Evolutionary conservation across 1,284 basidiomycete species (phyloP).

Genomic region (Sporisorium exsertum): DNA sequence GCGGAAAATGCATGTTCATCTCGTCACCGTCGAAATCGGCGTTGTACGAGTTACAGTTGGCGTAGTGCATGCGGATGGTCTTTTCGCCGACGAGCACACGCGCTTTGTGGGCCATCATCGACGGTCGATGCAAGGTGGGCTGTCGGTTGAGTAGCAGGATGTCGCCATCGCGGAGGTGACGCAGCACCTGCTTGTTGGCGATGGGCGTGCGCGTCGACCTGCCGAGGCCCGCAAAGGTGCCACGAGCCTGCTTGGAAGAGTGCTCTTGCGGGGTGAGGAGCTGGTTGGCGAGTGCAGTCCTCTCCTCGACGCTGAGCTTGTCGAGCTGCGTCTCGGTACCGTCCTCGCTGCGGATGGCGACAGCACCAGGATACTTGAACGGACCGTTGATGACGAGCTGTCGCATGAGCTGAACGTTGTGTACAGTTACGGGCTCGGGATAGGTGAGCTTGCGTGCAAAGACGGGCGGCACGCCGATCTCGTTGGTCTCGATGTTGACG

Average conservation of each 20-base stretch:
- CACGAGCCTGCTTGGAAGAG: slow-evolving; percentile 70
- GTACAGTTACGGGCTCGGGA: slow-evolving; percentile 93
- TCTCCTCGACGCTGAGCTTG: slow-evolving; percentile 83
- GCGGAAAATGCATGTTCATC: slow-evolving; percentile 99
- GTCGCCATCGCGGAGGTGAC: slow-evolving; percentile 94
- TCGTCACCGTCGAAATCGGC: slow-evolving; percentile 99
- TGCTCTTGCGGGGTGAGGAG: slow-evolving; percentile 88
- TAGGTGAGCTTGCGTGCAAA: slow-evolving; percentile 97
- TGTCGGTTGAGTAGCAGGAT: slow-evolving; percentile 97
- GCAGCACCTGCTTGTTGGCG: slow-evolving; percentile 96
- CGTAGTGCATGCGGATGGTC: slow-evolving; percentile 99
- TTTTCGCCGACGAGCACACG: slow-evolving; percentile 94
- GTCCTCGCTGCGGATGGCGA: slow-evolving; percentile 94
- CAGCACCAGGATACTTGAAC: slow-evolving; percentile 89
- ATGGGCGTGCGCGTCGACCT: slow-evolving; percentile 68
- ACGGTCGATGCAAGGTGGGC: slow-evolving; percentile 98
- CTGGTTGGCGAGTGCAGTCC: slow-evolving; percentile 96
- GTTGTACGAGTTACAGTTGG: slow-evolving; percentile 99
- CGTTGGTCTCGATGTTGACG: slow-evolving; percentile 98
- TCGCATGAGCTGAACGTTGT: slow-evolving; percentile 89
- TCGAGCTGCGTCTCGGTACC: slow-evolving; percentile 73
- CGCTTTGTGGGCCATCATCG: slow-evolving; percentile 99
- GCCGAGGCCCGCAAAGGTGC: slow-evolving; percentile 66
- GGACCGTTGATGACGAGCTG: slow-evolving; percentile 93
- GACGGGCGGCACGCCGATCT: slow-evolving; percentile 97